A percentile compares a stretch with the other conserved stretches of the same genome.
Evolutionary conservation across 1,284 basidiomycete species (phyloP).

Genomic region (Trichosporon asahii): DNA sequence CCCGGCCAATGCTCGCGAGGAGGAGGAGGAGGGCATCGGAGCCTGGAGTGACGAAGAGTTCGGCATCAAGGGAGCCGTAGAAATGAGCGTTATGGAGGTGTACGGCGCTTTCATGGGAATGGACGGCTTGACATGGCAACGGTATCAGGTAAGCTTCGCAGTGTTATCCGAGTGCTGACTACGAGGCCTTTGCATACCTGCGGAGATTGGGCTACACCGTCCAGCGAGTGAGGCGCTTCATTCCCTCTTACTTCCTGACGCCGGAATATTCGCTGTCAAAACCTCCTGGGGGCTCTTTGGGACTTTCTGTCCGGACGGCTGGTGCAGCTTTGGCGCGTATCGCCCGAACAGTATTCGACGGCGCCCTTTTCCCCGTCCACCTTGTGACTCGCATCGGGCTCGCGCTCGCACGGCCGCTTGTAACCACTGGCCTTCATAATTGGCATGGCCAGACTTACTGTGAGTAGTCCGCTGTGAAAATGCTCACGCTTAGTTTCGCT

Average conservation of each 20-base stretch:
- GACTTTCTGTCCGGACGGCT: background rate
- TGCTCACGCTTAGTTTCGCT: conserved; percentile 57
- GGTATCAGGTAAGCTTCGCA: conserved; percentile 68
- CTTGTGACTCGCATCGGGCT: background rate
- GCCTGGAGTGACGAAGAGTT: conserved; percentile 55
- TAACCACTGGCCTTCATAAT: conserved; percentile 21
- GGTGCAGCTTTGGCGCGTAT: background rate
- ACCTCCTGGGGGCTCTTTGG: background rate
- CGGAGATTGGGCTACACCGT: conserved; percentile 88
- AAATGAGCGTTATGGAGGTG: conserved; percentile 90
- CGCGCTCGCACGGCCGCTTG: conserved; percentile 7
- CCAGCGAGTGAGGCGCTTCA: conserved; percentile 57
- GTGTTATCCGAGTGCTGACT: background rate
- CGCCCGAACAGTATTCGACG: background rate
- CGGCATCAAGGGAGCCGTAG: conserved; percentile 77
- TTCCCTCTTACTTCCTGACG: conserved; percentile 38
- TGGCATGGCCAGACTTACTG: conserved; percentile 32
- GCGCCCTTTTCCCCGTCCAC: background rate
- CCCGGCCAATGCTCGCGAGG: conserved; percentile 22
- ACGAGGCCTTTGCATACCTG: conserved; percentile 83
- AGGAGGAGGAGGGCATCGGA: conserved; percentile 27
- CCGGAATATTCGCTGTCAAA: background rate
- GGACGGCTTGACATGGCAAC: conserved; percentile 72
- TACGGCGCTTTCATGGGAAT: conserved; percentile 76
- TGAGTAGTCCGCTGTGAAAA: conserved; percentile 17